Evolutionary conservation across 768 basidiomycete genomes (phyloP).

Genomic region (Suillus subluteus): DNA sequence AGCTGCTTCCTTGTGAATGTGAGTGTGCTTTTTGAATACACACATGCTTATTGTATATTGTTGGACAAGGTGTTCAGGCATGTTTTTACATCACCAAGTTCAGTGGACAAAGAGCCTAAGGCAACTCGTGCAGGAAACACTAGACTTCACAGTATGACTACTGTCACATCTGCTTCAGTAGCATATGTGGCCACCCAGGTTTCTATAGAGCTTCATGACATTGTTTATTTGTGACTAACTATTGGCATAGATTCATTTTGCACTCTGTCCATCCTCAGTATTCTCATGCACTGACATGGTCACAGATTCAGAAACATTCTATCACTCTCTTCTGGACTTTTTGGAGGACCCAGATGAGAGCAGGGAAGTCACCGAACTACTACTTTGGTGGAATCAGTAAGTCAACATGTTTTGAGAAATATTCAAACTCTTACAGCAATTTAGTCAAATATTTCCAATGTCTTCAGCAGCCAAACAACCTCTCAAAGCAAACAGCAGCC

Average conservation of each 20-base stretch:
- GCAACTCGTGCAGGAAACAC: constrained; percentile 30
- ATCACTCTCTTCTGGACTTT: constrained; percentile 21
- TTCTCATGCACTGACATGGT: constrained; percentile 24
- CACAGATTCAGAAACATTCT: constrained; percentile 30
- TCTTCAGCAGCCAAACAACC: not conserved
- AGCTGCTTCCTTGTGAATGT: constrained; percentile 26
- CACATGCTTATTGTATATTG: constrained; percentile 10
- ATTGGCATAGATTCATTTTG: constrained; percentile 19
- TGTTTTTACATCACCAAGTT: constrained; percentile 36
- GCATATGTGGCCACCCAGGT: constrained; percentile 28
- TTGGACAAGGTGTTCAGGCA: constrained; percentile 28
- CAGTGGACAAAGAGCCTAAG: constrained; percentile 29
- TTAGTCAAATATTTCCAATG: constrained; percentile 14
- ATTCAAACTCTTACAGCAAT: not conserved
- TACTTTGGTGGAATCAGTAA: constrained; percentile 26
- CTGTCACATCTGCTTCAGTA: constrained; percentile 21
- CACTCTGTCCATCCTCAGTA: constrained; percentile 19
- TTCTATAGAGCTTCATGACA: not conserved
- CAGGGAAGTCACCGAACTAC: constrained; percentile 18
- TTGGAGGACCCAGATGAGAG: constrained; percentile 25
- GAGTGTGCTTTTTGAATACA: not conserved
- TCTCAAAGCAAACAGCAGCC: constrained; percentile 2
- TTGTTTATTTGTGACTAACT: constrained; percentile 9
- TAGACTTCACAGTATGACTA: constrained; percentile 20
- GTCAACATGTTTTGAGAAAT: not conserved